Evolutionary conservation across 2,329 filamentous ascomycete genomes (phyloP).

Genomic region (Parafenestella ontariensis): DNA sequence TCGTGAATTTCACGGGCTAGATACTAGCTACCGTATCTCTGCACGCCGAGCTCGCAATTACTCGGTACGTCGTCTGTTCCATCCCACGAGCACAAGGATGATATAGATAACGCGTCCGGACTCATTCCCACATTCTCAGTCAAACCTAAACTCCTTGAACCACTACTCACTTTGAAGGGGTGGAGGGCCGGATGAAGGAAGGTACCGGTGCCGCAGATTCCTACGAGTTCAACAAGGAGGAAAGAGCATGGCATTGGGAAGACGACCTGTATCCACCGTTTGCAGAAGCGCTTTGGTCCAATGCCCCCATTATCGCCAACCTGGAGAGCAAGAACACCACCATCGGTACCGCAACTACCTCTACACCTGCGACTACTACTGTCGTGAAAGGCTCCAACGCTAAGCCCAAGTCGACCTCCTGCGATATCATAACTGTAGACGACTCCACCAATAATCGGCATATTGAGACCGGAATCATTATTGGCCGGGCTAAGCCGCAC

Average conservation of each 20-base stretch:
- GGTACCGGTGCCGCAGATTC: not conserved
- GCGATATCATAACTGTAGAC: constrained; percentile 1
- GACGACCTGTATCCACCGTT: constrained; percentile 1
- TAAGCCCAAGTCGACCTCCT: not conserved
- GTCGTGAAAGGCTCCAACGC: too few relatives aligned
- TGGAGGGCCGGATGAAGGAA: not conserved
- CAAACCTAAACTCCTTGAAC: not conserved
- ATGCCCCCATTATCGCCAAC: not conserved
- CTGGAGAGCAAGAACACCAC: too few relatives aligned
- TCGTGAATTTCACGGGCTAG: not conserved
- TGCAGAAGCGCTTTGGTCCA: not conserved
- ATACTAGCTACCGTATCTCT: not conserved
- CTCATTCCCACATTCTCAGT: too few relatives aligned
- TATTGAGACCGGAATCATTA: not conserved
- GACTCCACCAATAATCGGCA: not conserved
- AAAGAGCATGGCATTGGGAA: not conserved
- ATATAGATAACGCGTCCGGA: too few relatives aligned
- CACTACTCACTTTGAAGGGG: not conserved
- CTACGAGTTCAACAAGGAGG: not conserved
- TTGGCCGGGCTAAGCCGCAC: not conserved
- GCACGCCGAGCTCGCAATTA: not conserved
- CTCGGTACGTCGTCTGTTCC: not conserved
- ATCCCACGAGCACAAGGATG: too few relatives aligned
- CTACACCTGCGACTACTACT: not conserved
- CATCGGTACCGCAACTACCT: not conserved